A percentile compares a stretch with the other conserved stretches of the same genome.
phyloP scores from a whole-genome alignment of 805 yeast species.

The Kazachstania martiniae region DNA sequence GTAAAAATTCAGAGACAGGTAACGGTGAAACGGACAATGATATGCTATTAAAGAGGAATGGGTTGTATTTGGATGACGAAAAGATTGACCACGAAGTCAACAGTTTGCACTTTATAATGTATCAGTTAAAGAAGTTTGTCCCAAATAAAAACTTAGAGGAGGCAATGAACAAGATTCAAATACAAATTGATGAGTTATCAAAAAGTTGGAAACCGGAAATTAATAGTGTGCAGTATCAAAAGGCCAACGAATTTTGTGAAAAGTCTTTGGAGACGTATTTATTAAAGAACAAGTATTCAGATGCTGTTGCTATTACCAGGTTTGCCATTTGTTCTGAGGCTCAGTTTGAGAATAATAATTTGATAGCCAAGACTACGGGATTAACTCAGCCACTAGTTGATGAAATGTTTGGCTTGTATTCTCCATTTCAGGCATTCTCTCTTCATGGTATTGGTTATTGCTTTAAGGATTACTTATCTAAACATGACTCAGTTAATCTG shows the following conservation, averaged over 20 bases:
- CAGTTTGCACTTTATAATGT: no score
- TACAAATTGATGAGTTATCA: slow-evolving; percentile 10
- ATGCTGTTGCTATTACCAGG: slow-evolving; percentile 15
- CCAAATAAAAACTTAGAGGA: no score
- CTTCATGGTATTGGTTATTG: slow-evolving; percentile 22
- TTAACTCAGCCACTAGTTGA: slow-evolving; percentile 23
- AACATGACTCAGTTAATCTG: slow-evolving; percentile 1
- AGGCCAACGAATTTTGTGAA: slow-evolving; percentile 1
- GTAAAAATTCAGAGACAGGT: no score
- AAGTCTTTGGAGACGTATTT: slow-evolving; percentile 22
- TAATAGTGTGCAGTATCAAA: slow-evolving; percentile 5
- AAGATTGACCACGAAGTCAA: no score
- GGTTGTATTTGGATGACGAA: no score
- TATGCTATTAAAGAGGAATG: no score
- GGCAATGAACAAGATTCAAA: no score
- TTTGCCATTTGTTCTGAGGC: slow-evolving; percentile 14
- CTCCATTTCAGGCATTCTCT: slow-evolving; percentile 21
- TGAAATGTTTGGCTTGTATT: slow-evolving; percentile 23
- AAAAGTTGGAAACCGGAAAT: slow-evolving; percentile 16
- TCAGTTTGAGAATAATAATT: not conserved
- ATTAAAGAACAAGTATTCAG: slow-evolving; percentile 20
- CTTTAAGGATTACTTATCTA: slow-evolving; percentile 9
- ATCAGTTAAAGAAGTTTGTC: no score
- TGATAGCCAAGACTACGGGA: not conserved
- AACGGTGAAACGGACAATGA: no score